Evolutionary conservation across 1,284 basidiomycete species (phyloP).

Genomic region (Moesziomyces antarcticus): DNA sequence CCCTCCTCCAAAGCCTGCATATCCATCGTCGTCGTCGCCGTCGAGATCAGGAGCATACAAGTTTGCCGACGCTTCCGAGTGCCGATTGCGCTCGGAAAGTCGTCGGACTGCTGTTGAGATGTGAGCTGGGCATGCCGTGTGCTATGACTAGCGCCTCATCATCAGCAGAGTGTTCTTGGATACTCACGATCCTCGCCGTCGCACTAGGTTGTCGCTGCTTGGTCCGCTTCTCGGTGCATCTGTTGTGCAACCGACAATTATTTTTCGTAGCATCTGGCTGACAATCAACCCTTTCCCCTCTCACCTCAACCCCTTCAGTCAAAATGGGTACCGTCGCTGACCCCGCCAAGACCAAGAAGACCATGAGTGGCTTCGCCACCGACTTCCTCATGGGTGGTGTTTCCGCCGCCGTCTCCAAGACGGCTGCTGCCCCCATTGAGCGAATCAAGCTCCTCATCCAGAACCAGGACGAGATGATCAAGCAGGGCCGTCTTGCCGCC

Average conservation of each 20-base stretch:
- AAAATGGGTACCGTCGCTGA: constrained; percentile 62
- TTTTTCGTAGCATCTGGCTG: background rate
- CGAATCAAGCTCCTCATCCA: constrained; percentile 68
- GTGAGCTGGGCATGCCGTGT: too few relatives aligned
- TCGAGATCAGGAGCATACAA: constrained; percentile 3
- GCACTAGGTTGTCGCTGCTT: too few relatives aligned
- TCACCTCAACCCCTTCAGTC: constrained; percentile 17
- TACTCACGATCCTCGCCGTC: too few relatives aligned
- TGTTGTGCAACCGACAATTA: too few relatives aligned
- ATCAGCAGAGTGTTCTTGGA: too few relatives aligned
- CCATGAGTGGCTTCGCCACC: constrained; percentile 60
- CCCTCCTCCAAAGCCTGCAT: background rate
- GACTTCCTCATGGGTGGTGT: constrained; percentile 68
- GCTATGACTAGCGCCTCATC: too few relatives aligned
- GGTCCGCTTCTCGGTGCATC: too few relatives aligned
- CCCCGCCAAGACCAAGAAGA: constrained; percentile 60
- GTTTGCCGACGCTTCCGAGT: background rate
- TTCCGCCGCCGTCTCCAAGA: constrained; percentile 68
- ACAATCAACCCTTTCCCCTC: constrained; percentile 1
- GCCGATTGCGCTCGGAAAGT: too few relatives aligned
- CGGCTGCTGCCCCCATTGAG: constrained; percentile 68
- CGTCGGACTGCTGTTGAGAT: too few relatives aligned
- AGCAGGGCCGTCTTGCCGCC: constrained; percentile 67
- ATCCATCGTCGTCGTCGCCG: constrained; percentile 1
- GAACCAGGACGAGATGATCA: constrained; percentile 69